Evolutionary conservation across 164 flowering plant genomes (phyloP).

Genomic region (Berberis thunbergii): DNA sequence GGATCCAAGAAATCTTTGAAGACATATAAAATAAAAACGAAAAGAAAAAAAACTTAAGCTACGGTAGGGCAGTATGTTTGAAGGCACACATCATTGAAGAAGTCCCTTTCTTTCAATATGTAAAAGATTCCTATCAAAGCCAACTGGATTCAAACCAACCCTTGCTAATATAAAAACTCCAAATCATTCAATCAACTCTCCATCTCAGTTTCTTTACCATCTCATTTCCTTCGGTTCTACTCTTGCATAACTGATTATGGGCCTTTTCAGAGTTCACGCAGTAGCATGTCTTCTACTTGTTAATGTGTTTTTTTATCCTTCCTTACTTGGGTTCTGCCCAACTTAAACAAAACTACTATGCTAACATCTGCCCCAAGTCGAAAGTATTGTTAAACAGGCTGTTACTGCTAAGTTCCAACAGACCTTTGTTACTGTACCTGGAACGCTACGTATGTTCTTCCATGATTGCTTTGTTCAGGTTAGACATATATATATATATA

Average conservation of each 20-base stretch:
- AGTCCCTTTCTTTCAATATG: too few relatives aligned
- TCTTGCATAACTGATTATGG: background rate
- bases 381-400: constrained; percentile 22
- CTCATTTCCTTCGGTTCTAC: background rate
- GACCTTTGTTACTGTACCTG: constrained; percentile 34
- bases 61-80: too few relatives aligned
- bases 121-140: too few relatives aligned
- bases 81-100: too few relatives aligned
- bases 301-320: background rate
- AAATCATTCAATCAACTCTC: too few relatives aligned
- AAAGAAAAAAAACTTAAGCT: too few relatives aligned
- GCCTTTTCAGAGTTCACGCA: background rate
- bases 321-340: constrained; percentile 18
- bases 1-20: too few relatives aligned
- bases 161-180: too few relatives aligned
- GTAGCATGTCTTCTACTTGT: constrained; percentile 2
- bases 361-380: constrained; percentile 27
- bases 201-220: background rate
- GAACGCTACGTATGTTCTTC: constrained; percentile 34
- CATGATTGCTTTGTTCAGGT: constrained; percentile 42
- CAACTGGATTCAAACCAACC: too few relatives aligned
- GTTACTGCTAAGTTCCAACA: constrained; percentile 26
- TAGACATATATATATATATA: background rate
- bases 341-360: constrained; percentile 23
- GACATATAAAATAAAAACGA: too few relatives aligned